Evolutionary conservation across 805 yeast species (phyloP).

Genomic region (Yarrowia deformans): DNA sequence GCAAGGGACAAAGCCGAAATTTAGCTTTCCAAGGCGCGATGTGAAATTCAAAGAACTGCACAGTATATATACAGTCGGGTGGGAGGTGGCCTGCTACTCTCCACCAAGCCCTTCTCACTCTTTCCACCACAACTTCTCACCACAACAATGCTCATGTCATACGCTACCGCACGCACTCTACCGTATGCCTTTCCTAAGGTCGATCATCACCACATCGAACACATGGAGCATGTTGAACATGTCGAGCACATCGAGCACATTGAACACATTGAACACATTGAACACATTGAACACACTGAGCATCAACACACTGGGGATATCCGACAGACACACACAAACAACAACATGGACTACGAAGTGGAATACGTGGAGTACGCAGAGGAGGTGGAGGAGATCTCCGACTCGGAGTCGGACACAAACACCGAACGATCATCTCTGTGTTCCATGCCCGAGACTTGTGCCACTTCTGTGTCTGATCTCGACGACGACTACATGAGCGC

Average conservation of each 20-base stretch:
- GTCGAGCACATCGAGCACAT: background rate
- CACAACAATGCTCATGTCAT: slow-evolving; percentile 18
- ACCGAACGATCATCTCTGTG: background rate
- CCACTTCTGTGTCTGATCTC: background rate
- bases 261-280: slow-evolving; percentile 6
- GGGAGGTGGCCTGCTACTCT: background rate
- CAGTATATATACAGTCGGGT: background rate
- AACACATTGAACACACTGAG: slow-evolving; percentile 2
- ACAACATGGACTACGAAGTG: slow-evolving; percentile 14
- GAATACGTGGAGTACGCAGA: slow-evolving; percentile 31
- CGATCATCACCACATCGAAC: slow-evolving; percentile 1
- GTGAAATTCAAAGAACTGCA: slow-evolving; percentile 27
- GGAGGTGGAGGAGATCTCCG: slow-evolving; percentile 4
- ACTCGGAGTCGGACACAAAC: background rate
- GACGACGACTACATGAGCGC: slow-evolving; percentile 21
- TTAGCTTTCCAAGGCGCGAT: slow-evolving; percentile 25
- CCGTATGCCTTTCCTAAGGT: background rate
- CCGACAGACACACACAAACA: background rate
- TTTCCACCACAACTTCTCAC: too few species aligned
- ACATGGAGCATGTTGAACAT: background rate
- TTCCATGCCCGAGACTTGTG: slow-evolving; percentile 1
- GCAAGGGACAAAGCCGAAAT: slow-evolving; percentile 27
- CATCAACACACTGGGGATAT: background rate
- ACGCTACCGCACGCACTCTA: background rate
- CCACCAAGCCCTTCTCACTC: background rate